Percentiles rank a stretch among this genome's conserved stretches.
Evolutionary conservation across 1,139 yeast genomes (phyloP).

Genomic region (Hemisphaericaspora subhashii): DNA sequence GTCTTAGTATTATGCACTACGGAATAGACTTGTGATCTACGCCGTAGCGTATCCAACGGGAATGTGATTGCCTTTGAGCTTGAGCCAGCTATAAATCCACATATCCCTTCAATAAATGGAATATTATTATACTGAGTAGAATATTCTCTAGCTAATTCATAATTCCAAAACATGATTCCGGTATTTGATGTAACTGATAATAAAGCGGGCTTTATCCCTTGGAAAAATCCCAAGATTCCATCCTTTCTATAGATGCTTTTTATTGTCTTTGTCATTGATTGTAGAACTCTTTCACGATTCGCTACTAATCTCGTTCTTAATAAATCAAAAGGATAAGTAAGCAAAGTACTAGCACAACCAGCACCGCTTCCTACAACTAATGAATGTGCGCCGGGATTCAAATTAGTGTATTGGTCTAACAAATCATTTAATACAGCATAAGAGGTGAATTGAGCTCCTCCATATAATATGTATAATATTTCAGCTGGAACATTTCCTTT

Average conservation of each 20-base stretch:
- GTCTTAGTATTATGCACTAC: slow-evolving; percentile 15
- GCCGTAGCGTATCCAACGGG: slow-evolving; percentile 82
- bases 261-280: slow-evolving; percentile 47
- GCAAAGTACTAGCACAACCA: slow-evolving; percentile 69
- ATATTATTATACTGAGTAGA: slow-evolving; percentile 25
- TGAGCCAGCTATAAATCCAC: slow-evolving; percentile 79
- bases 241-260: slow-evolving; percentile 43
- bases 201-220: slow-evolving; percentile 65
- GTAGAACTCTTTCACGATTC: slow-evolving; percentile 41
- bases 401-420: slow-evolving; percentile 29
- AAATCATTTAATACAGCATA: slow-evolving; percentile 56
- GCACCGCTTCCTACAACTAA: slow-evolving; percentile 73
- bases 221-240: slow-evolving; percentile 59
- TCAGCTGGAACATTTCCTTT: slow-evolving; percentile 96
- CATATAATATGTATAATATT: slow-evolving; percentile 77
- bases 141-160: slow-evolving; percentile 47
- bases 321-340: slow-evolving; percentile 87
- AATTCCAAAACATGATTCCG: slow-evolving; percentile 69
- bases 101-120: slow-evolving; percentile 58
- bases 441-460: slow-evolving; percentile 80
- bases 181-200: slow-evolving; percentile 64
- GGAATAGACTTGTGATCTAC: slow-evolving; percentile 70
- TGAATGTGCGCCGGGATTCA: slow-evolving; percentile 46
- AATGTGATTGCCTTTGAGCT: slow-evolving; percentile 72
- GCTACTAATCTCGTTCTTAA: slow-evolving; percentile 82